phyloP scores from a whole-genome alignment of 306 rosid genomes.

The Dryas drummondii region DNA sequence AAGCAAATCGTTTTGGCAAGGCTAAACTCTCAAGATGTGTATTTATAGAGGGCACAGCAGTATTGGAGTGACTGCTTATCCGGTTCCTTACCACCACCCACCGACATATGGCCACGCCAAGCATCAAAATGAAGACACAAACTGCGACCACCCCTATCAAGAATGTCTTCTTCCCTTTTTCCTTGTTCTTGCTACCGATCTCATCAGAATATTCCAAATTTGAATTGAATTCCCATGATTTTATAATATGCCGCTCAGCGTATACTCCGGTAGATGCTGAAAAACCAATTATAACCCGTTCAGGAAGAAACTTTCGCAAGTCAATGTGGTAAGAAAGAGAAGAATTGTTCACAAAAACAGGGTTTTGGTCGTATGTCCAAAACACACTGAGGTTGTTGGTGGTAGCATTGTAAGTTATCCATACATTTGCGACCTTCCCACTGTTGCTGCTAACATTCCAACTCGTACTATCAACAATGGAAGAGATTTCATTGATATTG shows the following conservation, averaged over 20 bases:
- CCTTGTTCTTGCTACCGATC: not conserved
- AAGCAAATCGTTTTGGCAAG: constrained; percentile 44
- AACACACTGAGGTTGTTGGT: constrained; percentile 22
- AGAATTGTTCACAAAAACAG: not conserved
- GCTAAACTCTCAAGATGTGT: constrained; percentile 27
- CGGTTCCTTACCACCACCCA: constrained; percentile 3
- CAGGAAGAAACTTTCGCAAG: constrained; percentile 22
- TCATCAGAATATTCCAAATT: not conserved
- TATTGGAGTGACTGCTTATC: not conserved
- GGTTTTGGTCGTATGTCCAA: not conserved
- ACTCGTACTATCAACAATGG: not conserved
- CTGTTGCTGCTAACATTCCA: constrained; percentile 9
- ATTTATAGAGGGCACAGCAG: too few species aligned
- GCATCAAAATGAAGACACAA: not conserved
- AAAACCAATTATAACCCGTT: constrained; percentile 38
- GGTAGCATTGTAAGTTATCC: constrained; percentile 28
- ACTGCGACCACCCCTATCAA: not conserved
- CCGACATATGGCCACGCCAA: not conserved
- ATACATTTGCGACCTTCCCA: constrained; percentile 3
- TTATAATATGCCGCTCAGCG: constrained; percentile 21
- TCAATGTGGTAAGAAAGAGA: constrained; percentile 18
- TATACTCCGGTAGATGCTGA: constrained; percentile 28
- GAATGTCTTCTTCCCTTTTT: not conserved
- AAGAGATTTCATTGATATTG: not conserved
- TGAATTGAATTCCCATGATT: constrained; percentile 42